Evolutionary conservation across 495 filamentous ascomycete genomes (phyloP).

Genomic region (Diplogelasinospora grovesii): DNA sequence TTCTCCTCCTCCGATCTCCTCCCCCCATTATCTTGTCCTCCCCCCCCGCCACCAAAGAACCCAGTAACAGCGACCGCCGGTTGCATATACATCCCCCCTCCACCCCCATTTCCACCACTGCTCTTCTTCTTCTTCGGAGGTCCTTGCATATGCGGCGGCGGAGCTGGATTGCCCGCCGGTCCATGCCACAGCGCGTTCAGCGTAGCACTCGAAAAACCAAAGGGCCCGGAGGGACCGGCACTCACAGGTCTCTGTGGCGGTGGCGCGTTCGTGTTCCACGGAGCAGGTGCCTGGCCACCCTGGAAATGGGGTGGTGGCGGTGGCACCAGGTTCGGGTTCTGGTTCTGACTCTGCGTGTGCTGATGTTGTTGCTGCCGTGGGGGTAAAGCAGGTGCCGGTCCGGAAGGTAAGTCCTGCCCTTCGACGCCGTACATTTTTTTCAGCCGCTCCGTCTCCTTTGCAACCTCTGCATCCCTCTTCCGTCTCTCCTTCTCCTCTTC

Average conservation of each 20-base stretch:
- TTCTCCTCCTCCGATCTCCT: constrained; percentile 22
- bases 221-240: constrained; percentile 31
- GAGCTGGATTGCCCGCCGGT: constrained; percentile 5
- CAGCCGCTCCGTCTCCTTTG: constrained; percentile 78
- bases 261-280: constrained; percentile 1
- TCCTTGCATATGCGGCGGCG: constrained; percentile 12
- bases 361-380: constrained; percentile 2
- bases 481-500: constrained; percentile 65
- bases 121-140: constrained; percentile 14
- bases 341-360: neutral
- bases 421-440: constrained; percentile 61
- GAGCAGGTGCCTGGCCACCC: neutral
- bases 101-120: constrained; percentile 12
- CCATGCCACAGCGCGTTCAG: constrained; percentile 26
- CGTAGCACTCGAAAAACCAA: constrained; percentile 14
- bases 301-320: constrained; percentile 10
- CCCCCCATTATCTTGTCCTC: constrained; percentile 20
- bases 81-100: constrained; percentile 13
- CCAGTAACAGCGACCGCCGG: no score
- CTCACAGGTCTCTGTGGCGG: constrained; percentile 38
- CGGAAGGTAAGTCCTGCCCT: constrained; percentile 33
- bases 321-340: neutral
- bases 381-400: neutral
- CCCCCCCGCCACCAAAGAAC: no score
- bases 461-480: constrained; percentile 64